Evolutionary conservation across 768 basidiomycete genomes (phyloP).

Genomic region (Rhodocollybia butyracea): DNA sequence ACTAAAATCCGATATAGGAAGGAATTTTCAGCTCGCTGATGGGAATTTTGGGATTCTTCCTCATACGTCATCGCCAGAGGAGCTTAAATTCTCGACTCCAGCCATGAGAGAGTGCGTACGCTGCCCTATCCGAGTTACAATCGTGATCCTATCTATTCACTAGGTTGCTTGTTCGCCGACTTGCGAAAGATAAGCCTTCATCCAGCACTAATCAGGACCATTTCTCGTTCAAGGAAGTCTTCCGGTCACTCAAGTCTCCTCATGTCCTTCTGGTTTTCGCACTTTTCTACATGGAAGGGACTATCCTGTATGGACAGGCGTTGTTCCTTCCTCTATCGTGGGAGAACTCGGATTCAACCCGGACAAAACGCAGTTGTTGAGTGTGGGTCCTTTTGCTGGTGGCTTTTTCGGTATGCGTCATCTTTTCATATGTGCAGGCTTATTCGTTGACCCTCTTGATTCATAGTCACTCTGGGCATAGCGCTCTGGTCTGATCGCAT

Average conservation of each 20-base stretch:
- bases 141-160: constrained; percentile 7
- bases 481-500: constrained; percentile 13
- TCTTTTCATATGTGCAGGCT: neutral
- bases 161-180: constrained; percentile 23
- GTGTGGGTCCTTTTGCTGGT: constrained; percentile 34
- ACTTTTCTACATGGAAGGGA: constrained; percentile 32
- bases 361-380: constrained; percentile 30
- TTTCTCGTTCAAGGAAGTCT: constrained; percentile 29
- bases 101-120: constrained; percentile 28
- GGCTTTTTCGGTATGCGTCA: constrained; percentile 32
- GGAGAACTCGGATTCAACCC: constrained; percentile 32
- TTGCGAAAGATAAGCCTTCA: constrained; percentile 31
- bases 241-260: constrained; percentile 26
- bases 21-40: constrained; percentile 50
- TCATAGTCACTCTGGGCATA: constrained; percentile 9
- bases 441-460: neutral
- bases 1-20: constrained; percentile 22
- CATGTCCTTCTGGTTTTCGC: constrained; percentile 32
- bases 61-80: constrained; percentile 29
- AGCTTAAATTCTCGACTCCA: constrained; percentile 26
- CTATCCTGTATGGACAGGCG: constrained; percentile 32
- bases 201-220: constrained; percentile 22
- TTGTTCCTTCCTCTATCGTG: constrained; percentile 34
- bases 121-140: neutral
- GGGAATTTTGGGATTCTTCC: constrained; percentile 40